phyloP scores from a whole-genome alignment of 441 rosid species.

The Rhodomyrtus psidioides region DNA sequence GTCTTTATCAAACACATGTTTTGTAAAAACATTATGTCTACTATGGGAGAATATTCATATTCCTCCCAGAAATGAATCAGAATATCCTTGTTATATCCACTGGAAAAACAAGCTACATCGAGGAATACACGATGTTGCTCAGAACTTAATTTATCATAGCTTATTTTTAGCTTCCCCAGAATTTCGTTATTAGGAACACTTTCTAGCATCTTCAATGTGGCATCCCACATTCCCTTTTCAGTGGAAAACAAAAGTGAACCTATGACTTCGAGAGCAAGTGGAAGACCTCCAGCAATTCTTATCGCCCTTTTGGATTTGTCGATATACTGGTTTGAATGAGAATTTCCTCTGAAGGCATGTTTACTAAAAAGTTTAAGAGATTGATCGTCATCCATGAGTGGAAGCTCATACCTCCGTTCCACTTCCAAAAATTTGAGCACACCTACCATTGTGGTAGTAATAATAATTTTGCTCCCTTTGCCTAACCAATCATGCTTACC shows the following conservation, averaged over 20 bases:
- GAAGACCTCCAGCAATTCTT: rapidly evolving
- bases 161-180: rapidly evolving
- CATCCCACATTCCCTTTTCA: rapidly evolving
- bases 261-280: rapidly evolving
- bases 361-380: background rate
- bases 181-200: rapidly evolving
- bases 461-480: background rate
- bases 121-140: rapidly evolving
- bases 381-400: rapidly evolving
- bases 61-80: rapidly evolving
- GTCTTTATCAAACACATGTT: background rate
- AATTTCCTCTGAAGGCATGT: background rate
- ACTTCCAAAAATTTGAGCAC: rapidly evolving
- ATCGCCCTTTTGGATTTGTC: rapidly evolving
- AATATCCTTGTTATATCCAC: rapidly evolving
- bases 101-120: background rate
- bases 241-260: rapidly evolving
- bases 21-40: rapidly evolving
- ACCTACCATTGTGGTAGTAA: background rate
- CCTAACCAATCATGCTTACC: rapidly evolving
- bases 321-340: rapidly evolving
- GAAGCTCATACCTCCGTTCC: rapidly evolving
- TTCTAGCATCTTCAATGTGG: rapidly evolving
- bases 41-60: rapidly evolving
- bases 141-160: rapidly evolving